These are phyloP conservation scores for Didymosphaeria variabile DNA, from an alignment of 2,329 filamentous ascomycete genomes.

Conservation along the genomic window DNA sequence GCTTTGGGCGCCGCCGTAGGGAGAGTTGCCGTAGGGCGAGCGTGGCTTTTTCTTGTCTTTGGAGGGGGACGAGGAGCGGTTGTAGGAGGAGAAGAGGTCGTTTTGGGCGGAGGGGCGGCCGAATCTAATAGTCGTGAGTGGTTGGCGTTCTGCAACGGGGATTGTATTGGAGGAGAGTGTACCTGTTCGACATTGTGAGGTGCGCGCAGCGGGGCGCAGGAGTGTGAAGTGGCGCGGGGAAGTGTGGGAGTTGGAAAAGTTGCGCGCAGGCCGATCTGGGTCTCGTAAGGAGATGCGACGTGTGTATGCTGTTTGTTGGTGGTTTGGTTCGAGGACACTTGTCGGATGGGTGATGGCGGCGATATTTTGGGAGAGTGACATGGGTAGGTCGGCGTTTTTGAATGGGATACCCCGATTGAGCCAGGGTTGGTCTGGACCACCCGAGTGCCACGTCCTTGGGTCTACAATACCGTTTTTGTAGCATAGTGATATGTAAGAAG, in stretches of 20 bases:
- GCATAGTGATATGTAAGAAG: not conserved
- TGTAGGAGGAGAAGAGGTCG: conserved; percentile 53
- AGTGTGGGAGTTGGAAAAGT: conserved; percentile 10
- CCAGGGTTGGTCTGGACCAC: conserved; percentile 21
- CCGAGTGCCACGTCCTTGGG: conserved; percentile 17
- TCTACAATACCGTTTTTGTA: not conserved
- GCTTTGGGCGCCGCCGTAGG: conserved; percentile 28
- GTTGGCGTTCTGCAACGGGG: not conserved
- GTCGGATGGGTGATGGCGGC: conserved; percentile 18
- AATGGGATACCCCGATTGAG: conserved; percentile 18
- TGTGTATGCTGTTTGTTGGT: not conserved
- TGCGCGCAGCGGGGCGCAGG: not conserved
- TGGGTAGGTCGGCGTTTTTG: conserved; percentile 21
- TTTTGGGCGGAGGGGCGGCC: conserved; percentile 39
- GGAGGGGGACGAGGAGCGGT: conserved; percentile 49
- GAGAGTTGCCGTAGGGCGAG: conserved; percentile 30
- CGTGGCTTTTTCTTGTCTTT: conserved; percentile 40
- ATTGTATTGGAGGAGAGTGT: not conserved
- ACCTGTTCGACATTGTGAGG: conserved; percentile 36
- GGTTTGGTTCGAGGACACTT: conserved; percentile 27
- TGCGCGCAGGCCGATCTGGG: not conserved
- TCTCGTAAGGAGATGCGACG: not conserved
- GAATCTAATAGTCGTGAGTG: conserved; percentile 28
- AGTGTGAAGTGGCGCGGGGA: not conserved
- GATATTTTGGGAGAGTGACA: conserved; percentile 12